Evolutionary conservation across 495 filamentous ascomycete species (phyloP).

Genomic region (Sordaria brevicollis): DNA sequence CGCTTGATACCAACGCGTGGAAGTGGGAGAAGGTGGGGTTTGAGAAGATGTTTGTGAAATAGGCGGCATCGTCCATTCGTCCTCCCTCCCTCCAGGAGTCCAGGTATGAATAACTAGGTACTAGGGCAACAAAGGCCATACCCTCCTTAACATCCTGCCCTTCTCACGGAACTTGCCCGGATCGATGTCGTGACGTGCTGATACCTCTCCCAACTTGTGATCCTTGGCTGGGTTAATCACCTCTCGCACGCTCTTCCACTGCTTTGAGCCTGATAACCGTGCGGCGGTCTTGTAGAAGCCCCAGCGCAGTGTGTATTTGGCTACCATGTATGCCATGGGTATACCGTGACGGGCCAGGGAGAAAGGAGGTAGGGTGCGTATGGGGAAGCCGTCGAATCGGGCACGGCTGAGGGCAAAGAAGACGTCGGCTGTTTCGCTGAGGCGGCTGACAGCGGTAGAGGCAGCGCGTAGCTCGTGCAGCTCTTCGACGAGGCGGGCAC

Average conservation of each 20-base stretch:
- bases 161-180: slow-evolving; percentile 19
- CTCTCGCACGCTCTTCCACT: slow-evolving; percentile 26
- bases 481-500: slow-evolving; percentile 37
- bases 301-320: slow-evolving; percentile 42
- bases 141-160: background rate
- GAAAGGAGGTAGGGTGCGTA: slow-evolving; percentile 25
- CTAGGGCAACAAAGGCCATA: background rate
- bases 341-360: slow-evolving; percentile 13
- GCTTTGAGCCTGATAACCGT: slow-evolving; percentile 24
- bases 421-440: slow-evolving; percentile 46
- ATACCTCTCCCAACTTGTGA: slow-evolving; percentile 35
- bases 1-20: slow-evolving; percentile 35
- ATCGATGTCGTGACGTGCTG: slow-evolving; percentile 34
- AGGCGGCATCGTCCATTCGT: background rate
- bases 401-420: slow-evolving; percentile 41
- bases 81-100: no score
- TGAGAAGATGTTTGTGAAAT: slow-evolving; percentile 4
- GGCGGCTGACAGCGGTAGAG: slow-evolving; percentile 22
- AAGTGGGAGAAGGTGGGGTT: slow-evolving; percentile 12
- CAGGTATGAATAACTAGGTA: no score
- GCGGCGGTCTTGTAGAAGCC: slow-evolving; percentile 36
- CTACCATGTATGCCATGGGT: slow-evolving; percentile 40
- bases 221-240: slow-evolving; percentile 43
- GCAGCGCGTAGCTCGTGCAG: slow-evolving; percentile 29
- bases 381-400: slow-evolving; percentile 25